Conservation (phyloP, 495 filamentous ascomycete genomes). For the Trichoderma orchidacearum region DNA sequence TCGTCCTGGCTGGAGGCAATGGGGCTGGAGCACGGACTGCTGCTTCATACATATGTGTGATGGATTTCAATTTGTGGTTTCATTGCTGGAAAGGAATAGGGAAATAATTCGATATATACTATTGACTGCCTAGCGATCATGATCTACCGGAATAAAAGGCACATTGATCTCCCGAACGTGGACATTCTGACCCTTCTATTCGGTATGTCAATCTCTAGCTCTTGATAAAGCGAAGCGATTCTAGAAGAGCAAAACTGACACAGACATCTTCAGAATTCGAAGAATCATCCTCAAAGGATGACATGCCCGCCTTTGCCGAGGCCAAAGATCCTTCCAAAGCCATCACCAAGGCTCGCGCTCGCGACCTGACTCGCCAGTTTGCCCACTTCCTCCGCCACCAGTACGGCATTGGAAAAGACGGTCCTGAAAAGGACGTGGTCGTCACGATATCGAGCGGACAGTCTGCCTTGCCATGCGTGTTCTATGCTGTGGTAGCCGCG, state of each 20-base stretch:
- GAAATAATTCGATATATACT: too few species aligned
- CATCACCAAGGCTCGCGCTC: slow-evolving; percentile 33
- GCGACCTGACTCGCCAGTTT: slow-evolving; percentile 24
- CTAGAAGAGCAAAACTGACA: neutral
- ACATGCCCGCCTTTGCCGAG: slow-evolving; percentile 17
- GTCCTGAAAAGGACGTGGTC: slow-evolving; percentile 36
- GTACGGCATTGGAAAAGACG: slow-evolving; percentile 32
- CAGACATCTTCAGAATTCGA: neutral
- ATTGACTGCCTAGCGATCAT: too few species aligned
- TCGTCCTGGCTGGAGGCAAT: too few species aligned
- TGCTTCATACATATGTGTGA: too few species aligned
- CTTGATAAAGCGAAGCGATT: too few species aligned
- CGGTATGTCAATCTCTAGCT: neutral
- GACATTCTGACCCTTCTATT: slow-evolving; percentile 4
- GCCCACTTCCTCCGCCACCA: slow-evolving; percentile 31
- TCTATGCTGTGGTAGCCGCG: slow-evolving; percentile 35
- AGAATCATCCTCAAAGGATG: slow-evolving; percentile 3
- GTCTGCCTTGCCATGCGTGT: slow-evolving; percentile 27
- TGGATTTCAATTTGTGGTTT: too few species aligned
- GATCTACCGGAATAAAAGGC: neutral
- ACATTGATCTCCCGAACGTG: neutral
- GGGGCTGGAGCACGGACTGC: too few species aligned
- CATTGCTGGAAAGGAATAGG: too few species aligned
- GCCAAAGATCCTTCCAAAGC: slow-evolving; percentile 31
- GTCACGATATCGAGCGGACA: slow-evolving; percentile 36